phyloP scores from a whole-genome alignment of 23 red algal genomes.

The Pyropia haitanensis region DNA sequence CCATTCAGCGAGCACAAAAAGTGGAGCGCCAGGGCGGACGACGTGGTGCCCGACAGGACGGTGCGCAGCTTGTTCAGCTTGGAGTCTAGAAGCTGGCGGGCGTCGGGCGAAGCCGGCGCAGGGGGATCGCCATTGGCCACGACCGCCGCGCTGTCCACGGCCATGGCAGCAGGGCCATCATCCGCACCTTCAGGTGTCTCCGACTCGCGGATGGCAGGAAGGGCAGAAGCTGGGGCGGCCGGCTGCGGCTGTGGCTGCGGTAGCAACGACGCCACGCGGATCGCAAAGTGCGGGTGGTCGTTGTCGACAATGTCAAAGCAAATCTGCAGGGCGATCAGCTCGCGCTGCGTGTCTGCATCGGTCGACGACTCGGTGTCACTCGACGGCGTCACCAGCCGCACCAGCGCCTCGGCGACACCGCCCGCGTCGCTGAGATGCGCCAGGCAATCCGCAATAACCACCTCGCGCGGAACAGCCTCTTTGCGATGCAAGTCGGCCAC shows the following conservation, averaged over 20 bases:
- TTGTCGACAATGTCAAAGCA: conserved; percentile 91
- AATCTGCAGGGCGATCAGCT: conserved; percentile 82
- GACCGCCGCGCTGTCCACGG: not conserved
- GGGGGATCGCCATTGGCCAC: not conserved
- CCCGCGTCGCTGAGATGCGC: conserved; percentile 63
- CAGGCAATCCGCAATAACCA: conserved; percentile 65
- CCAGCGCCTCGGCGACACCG: conserved; percentile 62
- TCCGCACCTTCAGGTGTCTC: not conserved
- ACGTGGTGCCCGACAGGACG: conserved; percentile 57
- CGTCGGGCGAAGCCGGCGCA: too few relatives aligned
- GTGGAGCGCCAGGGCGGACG: conserved; percentile 77
- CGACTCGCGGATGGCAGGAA: too few relatives aligned
- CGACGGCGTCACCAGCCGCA: conserved; percentile 12
- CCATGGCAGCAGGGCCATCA: conserved; percentile 43
- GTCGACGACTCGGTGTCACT: conserved; percentile 11
- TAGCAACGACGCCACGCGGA: conserved; percentile 34
- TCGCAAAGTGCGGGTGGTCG: conserved; percentile 70
- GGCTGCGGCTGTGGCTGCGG: not conserved
- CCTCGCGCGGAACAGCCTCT: conserved; percentile 6
- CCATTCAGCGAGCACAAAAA: conserved; percentile 80
- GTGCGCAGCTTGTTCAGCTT: conserved; percentile 41
- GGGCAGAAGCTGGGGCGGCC: too few relatives aligned
- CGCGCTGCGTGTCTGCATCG: conserved; percentile 31
- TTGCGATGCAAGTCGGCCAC: conserved; percentile 34
- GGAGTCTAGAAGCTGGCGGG: not conserved